phyloP scores from a whole-genome alignment of 2,329 filamentous ascomycete genomes.

The Ascochyta lentis region DNA sequence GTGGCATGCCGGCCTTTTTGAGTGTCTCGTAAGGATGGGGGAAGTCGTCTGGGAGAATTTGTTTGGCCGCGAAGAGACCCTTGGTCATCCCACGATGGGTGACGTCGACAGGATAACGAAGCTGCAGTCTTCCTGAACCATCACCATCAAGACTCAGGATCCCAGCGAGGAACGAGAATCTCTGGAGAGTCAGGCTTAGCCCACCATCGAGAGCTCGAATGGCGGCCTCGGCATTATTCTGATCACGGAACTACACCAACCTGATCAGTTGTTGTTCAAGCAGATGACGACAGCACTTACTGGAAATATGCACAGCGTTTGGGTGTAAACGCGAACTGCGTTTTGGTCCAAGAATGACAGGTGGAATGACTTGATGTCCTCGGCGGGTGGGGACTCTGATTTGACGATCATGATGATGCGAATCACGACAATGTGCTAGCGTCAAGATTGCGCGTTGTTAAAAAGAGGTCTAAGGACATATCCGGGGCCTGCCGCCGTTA shows the following conservation, averaged over 20 bases:
- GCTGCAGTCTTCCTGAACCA: constrained; percentile 32
- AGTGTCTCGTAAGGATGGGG: constrained; percentile 39
- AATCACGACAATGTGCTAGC: constrained; percentile 24
- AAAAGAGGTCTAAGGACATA: constrained; percentile 30
- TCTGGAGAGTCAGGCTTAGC: constrained; percentile 32
- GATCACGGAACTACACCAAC: constrained; percentile 35
- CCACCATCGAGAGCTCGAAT: constrained; percentile 33
- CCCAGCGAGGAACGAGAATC: constrained; percentile 42
- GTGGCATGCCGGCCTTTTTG: constrained; percentile 42
- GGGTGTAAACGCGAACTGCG: constrained; percentile 42
- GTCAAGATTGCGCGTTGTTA: constrained; percentile 28
- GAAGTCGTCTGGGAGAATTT: constrained; percentile 27
- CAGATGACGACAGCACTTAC: constrained; percentile 14
- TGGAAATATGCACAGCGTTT: constrained; percentile 40
- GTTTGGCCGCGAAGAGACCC: constrained; percentile 32
- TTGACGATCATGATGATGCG: constrained; percentile 37
- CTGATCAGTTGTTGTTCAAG: not conserved
- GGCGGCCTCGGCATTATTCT: constrained; percentile 34
- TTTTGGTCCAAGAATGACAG: constrained; percentile 42
- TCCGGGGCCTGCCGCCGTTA: constrained; percentile 23
- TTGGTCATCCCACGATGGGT: constrained; percentile 21
- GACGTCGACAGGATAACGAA: constrained; percentile 35
- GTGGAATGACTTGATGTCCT: constrained; percentile 33
- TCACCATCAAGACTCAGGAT: constrained; percentile 34
- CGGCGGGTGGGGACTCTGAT: constrained; percentile 24